A percentile compares a stretch with the other conserved stretches of the same genome.
Evolutionary conservation across 495 filamentous ascomycete genomes (phyloP).

Genomic region (Podospora didyma): DNA sequence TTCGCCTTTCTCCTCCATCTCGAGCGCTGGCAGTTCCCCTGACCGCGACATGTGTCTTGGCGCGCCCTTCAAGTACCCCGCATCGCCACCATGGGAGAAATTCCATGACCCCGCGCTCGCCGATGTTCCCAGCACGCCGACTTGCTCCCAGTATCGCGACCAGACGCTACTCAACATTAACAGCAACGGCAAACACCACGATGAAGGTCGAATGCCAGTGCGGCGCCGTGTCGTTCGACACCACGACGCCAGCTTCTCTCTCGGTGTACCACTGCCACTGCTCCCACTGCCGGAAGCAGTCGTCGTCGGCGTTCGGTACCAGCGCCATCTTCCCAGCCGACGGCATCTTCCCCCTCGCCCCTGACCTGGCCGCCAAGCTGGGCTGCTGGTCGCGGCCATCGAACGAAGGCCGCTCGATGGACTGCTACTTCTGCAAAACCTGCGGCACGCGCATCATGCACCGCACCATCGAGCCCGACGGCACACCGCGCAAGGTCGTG

Average conservation of each 20-base stretch:
- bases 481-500: conserved; percentile 25
- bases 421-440: conserved; percentile 50
- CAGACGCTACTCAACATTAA: neutral
- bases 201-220: conserved; percentile 51
- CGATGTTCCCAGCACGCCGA: neutral
- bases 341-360: conserved; percentile 46
- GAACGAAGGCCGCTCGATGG: conserved; percentile 37
- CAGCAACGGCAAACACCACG: neutral
- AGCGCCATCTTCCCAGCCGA: conserved; percentile 42
- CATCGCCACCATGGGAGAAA: too few relatives aligned
- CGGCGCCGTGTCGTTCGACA: conserved; percentile 43
- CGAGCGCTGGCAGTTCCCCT: too few relatives aligned
- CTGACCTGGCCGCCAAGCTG: conserved; percentile 26
- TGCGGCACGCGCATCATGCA: conserved; percentile 52
- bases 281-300: conserved; percentile 56
- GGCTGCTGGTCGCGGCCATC: conserved; percentile 38
- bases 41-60: too few relatives aligned
- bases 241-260: conserved; percentile 37
- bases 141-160: neutral
- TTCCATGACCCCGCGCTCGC: too few relatives aligned
- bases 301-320: conserved; percentile 54
- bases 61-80: too few relatives aligned
- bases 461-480: conserved; percentile 36
- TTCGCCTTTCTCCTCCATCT: too few relatives aligned
- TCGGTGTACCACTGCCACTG: conserved; percentile 54